These are phyloP conservation scores for Trematosphaeria pertusa DNA, from an alignment of 2,329 filamentous ascomycete genomes.

Conservation along the genomic window DNA sequence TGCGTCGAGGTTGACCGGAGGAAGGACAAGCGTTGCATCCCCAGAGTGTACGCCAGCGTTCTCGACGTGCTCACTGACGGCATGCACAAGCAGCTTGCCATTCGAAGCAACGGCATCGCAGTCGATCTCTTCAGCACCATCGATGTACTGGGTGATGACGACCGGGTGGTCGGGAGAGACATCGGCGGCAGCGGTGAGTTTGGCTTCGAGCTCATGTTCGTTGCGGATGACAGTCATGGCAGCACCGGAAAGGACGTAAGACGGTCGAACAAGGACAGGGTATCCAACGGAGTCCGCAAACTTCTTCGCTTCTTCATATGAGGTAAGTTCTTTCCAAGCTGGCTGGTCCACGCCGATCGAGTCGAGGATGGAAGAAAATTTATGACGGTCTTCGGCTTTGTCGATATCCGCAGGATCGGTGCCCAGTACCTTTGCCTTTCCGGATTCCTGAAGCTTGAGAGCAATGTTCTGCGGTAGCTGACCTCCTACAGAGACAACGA, in stretches of 20 bases:
- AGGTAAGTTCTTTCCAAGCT: slow-evolving; percentile 96
- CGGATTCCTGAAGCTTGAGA: slow-evolving; percentile 87
- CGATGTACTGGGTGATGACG: slow-evolving; percentile 98
- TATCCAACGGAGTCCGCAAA: slow-evolving; percentile 89
- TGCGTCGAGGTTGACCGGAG: slow-evolving; percentile 80
- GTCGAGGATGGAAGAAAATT: slow-evolving; percentile 97
- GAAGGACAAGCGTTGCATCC: slow-evolving; percentile 92
- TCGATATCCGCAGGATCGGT: slow-evolving; percentile 95
- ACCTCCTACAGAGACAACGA: slow-evolving; percentile 94
- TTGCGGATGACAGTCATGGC: slow-evolving; percentile 97
- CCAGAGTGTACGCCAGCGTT: slow-evolving; percentile 98
- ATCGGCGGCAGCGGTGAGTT: slow-evolving; percentile 86
- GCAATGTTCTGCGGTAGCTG: slow-evolving; percentile 98
- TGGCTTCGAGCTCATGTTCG: slow-evolving; percentile 89
- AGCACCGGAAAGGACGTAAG: slow-evolving; percentile 94
- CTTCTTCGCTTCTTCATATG: slow-evolving; percentile 81
- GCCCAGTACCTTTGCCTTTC: slow-evolving; percentile 87
- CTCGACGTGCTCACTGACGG: slow-evolving; percentile 94
- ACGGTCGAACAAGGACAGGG: slow-evolving; percentile 92
- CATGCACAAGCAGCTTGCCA: slow-evolving; percentile 88
- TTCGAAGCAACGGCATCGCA: slow-evolving; percentile 89
- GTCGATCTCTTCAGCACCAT: slow-evolving; percentile 95
- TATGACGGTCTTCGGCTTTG: slow-evolving; percentile 96
- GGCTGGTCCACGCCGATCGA: slow-evolving; percentile 97
- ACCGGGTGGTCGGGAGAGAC: slow-evolving; percentile 97